Conservation (phyloP, 805 yeast species). For the Wickerhamomyces alni region DNA sequence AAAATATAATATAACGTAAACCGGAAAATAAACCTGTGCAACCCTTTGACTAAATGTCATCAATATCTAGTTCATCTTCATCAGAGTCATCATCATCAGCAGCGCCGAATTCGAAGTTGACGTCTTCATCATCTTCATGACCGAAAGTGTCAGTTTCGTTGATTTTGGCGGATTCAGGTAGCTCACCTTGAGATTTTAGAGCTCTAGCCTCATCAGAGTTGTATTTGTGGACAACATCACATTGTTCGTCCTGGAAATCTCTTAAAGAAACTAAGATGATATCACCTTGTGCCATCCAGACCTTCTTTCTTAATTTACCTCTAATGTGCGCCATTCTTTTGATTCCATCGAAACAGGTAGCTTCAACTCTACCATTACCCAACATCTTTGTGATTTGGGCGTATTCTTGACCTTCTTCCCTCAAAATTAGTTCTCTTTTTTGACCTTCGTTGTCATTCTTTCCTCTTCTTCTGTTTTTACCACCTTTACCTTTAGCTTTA, state of each 20-base stretch:
- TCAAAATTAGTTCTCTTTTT: constrained; percentile 88
- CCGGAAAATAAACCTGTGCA: not conserved
- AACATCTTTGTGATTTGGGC: constrained; percentile 98
- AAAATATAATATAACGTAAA: not conserved
- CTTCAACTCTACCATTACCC: constrained; percentile 97
- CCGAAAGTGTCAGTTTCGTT: constrained; percentile 97
- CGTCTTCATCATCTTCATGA: constrained; percentile 94
- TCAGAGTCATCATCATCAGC: constrained; percentile 78
- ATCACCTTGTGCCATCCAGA: constrained; percentile 99
- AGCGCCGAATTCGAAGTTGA: constrained; percentile 96
- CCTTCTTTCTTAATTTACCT: constrained; percentile 98
- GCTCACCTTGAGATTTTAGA: constrained; percentile 90
- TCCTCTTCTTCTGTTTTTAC: constrained; percentile 94
- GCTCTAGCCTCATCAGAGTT: constrained; percentile 98
- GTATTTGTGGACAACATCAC: constrained; percentile 96
- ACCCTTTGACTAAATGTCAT: constrained; percentile 62
- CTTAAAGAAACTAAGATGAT: constrained; percentile 92
- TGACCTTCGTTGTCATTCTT: constrained; percentile 88
- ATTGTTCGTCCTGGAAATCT: constrained; percentile 97
- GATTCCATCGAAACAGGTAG: constrained; percentile 88
- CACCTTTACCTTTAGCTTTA: constrained; percentile 74
- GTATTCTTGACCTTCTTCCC: constrained; percentile 97
- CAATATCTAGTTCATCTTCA: constrained; percentile 78
- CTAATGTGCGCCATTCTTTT: constrained; percentile 96
- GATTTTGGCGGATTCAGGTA: constrained; percentile 95